phyloP scores from a whole-genome alignment of 306 rosid genomes.

The Gillenia trifoliata region DNA sequence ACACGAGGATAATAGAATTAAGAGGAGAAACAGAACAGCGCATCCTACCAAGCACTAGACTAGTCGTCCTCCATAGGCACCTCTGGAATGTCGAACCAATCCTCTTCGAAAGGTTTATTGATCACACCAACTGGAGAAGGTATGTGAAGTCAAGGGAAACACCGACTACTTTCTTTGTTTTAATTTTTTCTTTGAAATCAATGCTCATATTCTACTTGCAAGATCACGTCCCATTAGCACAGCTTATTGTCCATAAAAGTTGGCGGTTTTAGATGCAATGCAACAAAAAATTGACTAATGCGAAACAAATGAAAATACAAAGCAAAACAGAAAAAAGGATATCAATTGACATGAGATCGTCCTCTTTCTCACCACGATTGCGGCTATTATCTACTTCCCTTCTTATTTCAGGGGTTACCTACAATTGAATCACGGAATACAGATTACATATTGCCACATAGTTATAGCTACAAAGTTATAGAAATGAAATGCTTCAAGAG shows the following conservation, averaged over 20 bases:
- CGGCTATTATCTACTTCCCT: slow-evolving; percentile 73
- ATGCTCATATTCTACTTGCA: no score
- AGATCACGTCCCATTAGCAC: neutral
- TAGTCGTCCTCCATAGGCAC: slow-evolving; percentile 91
- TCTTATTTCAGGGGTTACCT: slow-evolving; percentile 89
- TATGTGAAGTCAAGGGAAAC: slow-evolving; percentile 38
- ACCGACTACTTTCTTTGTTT: neutral
- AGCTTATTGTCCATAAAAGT: neutral
- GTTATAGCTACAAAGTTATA: neutral
- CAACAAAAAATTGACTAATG: neutral
- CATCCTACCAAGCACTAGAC: slow-evolving; percentile 34
- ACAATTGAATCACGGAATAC: slow-evolving; percentile 14
- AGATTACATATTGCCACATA: neutral
- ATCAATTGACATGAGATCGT: slow-evolving; percentile 53
- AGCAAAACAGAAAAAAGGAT: slow-evolving; percentile 62
- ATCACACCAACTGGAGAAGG: slow-evolving; percentile 52
- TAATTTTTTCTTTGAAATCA: neutral
- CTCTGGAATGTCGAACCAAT: slow-evolving; percentile 75
- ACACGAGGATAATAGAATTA: neutral
- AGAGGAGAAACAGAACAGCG: neutral
- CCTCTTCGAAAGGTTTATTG: slow-evolving; percentile 71
- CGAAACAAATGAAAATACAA: neutral
- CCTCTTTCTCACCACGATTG: slow-evolving; percentile 89
- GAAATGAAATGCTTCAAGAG: slow-evolving; percentile 4
- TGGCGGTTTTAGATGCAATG: neutral